These are phyloP conservation scores for Tausonia pullulans DNA, from an alignment of 1,284 basidiomycete species.

Conservation along the genomic window DNA sequence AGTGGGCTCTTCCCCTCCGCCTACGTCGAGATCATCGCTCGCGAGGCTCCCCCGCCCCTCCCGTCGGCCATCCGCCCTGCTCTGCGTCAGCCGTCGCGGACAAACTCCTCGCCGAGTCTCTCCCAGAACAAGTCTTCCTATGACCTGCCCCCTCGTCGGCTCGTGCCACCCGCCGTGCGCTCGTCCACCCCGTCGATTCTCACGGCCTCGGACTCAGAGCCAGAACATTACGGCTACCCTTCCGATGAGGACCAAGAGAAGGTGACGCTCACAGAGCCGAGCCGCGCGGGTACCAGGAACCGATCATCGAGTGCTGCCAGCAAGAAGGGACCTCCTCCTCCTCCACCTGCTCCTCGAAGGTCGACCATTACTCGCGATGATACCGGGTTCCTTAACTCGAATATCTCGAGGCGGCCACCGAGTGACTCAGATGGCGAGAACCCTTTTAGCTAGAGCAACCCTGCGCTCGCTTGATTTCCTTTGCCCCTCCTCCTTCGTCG, in stretches of 20 bases:
- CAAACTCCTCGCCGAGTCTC: no score
- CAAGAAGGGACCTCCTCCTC: background rate
- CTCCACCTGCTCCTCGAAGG: background rate
- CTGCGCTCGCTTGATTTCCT: no score
- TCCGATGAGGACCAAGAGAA: background rate
- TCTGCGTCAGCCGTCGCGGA: background rate
- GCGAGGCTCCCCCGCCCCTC: constrained; percentile 23
- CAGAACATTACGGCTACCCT: background rate
- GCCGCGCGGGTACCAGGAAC: no score
- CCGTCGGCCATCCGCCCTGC: constrained; percentile 9
- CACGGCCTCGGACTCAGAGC: background rate
- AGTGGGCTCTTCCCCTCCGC: constrained; percentile 65
- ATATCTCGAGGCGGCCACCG: no score
- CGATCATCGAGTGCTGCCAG: no score
- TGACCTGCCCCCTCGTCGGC: background rate
- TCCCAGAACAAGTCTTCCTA: no score
- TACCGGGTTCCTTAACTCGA: no score
- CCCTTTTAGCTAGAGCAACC: no score
- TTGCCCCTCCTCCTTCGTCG: no score
- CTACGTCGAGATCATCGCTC: constrained; percentile 40
- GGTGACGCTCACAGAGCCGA: background rate
- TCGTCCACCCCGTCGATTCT: constrained; percentile 6
- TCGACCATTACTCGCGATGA: background rate
- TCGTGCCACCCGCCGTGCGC: constrained; percentile 17
- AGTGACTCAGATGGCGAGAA: no score